A percentile compares a stretch with the other conserved stretches of the same genome.
These are phyloP conservation scores for Coemansia umbellata DNA, from an alignment of 192 early-diverging fungal species.

Conservation along the genomic window DNA sequence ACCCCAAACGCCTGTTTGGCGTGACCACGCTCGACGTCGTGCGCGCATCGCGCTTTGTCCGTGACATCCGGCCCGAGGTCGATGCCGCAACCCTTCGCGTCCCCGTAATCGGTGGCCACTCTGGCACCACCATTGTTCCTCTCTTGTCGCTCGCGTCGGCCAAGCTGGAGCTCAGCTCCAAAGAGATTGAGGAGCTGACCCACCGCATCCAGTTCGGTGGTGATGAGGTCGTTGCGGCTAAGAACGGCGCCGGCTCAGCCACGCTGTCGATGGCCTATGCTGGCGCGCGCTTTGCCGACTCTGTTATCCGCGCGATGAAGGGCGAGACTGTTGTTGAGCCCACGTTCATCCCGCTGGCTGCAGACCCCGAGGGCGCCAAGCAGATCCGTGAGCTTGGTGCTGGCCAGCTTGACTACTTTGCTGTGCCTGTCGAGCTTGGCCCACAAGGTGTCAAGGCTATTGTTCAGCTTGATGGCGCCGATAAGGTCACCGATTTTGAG, in stretches of 20 bases:
- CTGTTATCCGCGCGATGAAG: conserved; percentile 73
- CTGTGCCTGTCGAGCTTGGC: conserved; percentile 70
- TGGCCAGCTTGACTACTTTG: conserved; percentile 64
- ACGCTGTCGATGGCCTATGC: conserved; percentile 87
- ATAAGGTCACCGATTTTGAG: conserved; percentile 69
- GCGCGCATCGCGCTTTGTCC: conserved; percentile 87
- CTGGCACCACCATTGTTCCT: conserved; percentile 92
- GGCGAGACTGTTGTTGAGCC: conserved; percentile 81
- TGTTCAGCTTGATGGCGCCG: conserved; percentile 58
- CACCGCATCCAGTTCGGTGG: conserved; percentile 97
- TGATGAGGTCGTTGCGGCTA: conserved; percentile 98
- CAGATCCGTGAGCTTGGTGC: conserved; percentile 51
- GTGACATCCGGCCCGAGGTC: conserved; percentile 64
- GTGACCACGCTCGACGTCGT: conserved; percentile 94
- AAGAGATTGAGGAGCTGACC: conserved; percentile 83
- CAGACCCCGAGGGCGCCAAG: conserved; percentile 50
- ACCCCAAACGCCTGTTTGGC: conserved; percentile 86
- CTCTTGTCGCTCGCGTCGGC: conserved; percentile 71
- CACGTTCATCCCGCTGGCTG: conserved; percentile 58
- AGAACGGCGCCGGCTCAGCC: conserved; percentile 85
- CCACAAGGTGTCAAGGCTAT: conserved; percentile 81
- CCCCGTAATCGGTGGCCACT: conserved; percentile 91
- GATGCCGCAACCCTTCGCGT: conserved; percentile 69
- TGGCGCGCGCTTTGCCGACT: conserved; percentile 82
- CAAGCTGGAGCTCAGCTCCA: conserved; percentile 67